Percentiles rank a stretch among this genome's conserved stretches.
Evolutionary conservation across 2,329 filamentous ascomycete genomes (phyloP).

Genomic region (Ceratocystis papillata): DNA sequence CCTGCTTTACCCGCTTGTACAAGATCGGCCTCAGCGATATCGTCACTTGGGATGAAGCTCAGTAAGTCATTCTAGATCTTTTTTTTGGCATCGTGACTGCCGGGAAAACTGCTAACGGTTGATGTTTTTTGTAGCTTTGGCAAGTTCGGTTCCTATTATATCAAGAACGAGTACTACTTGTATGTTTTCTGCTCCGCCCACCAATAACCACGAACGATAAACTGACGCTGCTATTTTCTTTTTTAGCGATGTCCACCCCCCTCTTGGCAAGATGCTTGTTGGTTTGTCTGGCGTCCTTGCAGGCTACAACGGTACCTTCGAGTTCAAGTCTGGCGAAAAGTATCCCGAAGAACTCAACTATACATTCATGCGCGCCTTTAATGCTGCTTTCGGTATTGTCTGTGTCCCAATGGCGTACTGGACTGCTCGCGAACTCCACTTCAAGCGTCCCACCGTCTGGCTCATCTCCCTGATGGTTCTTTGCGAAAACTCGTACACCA

Average conservation of each 20-base stretch:
- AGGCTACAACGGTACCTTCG: slow-evolving; percentile 97
- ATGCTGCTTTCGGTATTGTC: slow-evolving; percentile 83
- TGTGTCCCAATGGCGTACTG: slow-evolving; percentile 92
- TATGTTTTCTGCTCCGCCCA: slow-evolving; percentile 23
- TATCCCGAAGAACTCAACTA: slow-evolving; percentile 93
- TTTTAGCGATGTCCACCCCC: slow-evolving; percentile 59
- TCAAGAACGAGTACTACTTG: slow-evolving; percentile 99
- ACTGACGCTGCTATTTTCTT: slow-evolving; percentile 4
- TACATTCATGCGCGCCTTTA: slow-evolving; percentile 97
- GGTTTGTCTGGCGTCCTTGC: slow-evolving; percentile 91
- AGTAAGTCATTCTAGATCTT: slow-evolving; percentile 37
- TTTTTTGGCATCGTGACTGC: neutral
- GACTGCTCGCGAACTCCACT: slow-evolving; percentile 81
- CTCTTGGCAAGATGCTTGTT: slow-evolving; percentile 96
- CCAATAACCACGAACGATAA: neutral
- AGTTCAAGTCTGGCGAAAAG: slow-evolving; percentile 96
- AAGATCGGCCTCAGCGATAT: slow-evolving; percentile 59
- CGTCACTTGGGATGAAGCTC: slow-evolving; percentile 57
- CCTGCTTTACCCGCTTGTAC: slow-evolving; percentile 56
- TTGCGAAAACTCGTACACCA: slow-evolving; percentile 98
- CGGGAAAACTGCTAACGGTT: neutral
- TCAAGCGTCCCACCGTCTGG: slow-evolving; percentile 82
- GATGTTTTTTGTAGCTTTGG: slow-evolving; percentile 51
- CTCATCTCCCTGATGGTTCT: slow-evolving; percentile 92
- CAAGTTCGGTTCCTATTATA: slow-evolving; percentile 98